Evolutionary conservation across 257 asterid genomes (phyloP), one percentile per base, ranked within the genome.

Genomic region (Prunella vulgaris): DNA sequence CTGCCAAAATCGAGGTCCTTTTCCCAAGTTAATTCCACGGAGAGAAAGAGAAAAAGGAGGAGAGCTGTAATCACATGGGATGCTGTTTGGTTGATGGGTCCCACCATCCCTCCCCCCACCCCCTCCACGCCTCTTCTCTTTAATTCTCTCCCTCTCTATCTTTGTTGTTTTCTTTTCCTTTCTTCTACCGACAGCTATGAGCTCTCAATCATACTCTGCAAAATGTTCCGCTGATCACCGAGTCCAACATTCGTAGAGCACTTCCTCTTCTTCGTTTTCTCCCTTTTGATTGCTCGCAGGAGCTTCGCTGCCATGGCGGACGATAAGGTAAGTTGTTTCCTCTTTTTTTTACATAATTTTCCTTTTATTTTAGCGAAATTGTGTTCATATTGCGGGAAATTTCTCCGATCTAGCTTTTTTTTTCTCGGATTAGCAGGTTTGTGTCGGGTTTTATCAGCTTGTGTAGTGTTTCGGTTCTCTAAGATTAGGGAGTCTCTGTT

Each of bases 51-150:
- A 30, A 62, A 71, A 58, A 60, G 61, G 80, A 71, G 52, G 32
- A 28, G 81, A 69, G 83, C 79, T 76, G 81, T 78, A 72, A 69
- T 78, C 97, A 91, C 93, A 88, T 87, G 97, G 96, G 86, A 52
- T 82, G 87, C 81, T 83, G 84, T 78, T 77, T 81, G 85, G 80
- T 75, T 81, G 62, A 79, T 85, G 85, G 86, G 84, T 69, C 85
- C 81, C 77, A 24, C 68, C 74, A 59, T 68, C 79, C 82, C 80
- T 77, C 32, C 69, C n/a, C n/a, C n/a, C n/a, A n/a, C n/a, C 71
- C 77, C 60, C 68, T 57, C 71, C 60, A 64, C 63, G 15, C 60
- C 64, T 22, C 68, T 20, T 25, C 40, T 21, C 56, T 18, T 18
- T 32, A 59, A 49, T 57, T 48, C 64, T 48, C 15, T 61, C 63